Percentiles rank a stretch among this genome's conserved stretches.
Evolutionary conservation across 768 basidiomycete species (phyloP).

Genomic region (Tricholomella constricta): DNA sequence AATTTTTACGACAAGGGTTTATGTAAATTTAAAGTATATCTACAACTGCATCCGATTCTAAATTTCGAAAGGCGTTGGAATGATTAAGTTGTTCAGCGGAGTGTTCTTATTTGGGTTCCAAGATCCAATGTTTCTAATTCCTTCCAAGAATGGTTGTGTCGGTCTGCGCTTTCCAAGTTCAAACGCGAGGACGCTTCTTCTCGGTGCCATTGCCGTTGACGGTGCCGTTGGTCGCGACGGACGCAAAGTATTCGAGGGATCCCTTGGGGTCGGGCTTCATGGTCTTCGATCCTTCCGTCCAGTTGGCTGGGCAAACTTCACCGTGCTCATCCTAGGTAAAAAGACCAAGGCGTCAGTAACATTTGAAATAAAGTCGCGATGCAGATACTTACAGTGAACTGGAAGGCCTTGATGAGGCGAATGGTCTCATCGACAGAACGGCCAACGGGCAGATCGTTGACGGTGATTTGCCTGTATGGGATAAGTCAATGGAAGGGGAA

Average conservation of each 20-base stretch:
- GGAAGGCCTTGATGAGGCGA: slow-evolving; percentile 92
- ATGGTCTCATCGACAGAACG: slow-evolving; percentile 93
- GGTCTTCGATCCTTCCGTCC: slow-evolving; percentile 79
- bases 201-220: slow-evolving; percentile 38
- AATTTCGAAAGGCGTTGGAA: background rate
- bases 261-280: slow-evolving; percentile 79
- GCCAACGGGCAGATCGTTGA: slow-evolving; percentile 95
- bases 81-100: background rate
- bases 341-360: background rate
- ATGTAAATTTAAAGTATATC: background rate
- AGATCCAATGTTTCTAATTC: background rate
- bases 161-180: too few species aligned
- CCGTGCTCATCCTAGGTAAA: slow-evolving; percentile 74
- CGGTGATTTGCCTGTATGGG: slow-evolving; percentile 69
- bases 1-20: too few species aligned
- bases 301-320: slow-evolving; percentile 92
- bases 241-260: slow-evolving; percentile 73
- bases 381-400: slow-evolving; percentile 65
- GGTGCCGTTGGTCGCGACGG: slow-evolving; percentile 24
- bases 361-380: background rate
- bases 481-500: background rate
- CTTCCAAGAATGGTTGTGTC: background rate
- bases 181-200: slow-evolving; percentile 60
- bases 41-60: background rate
- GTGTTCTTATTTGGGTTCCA: background rate